phyloP scores from a whole-genome alignment of 805 yeast species.

The Cyberlindnera euphorbiiphila region DNA sequence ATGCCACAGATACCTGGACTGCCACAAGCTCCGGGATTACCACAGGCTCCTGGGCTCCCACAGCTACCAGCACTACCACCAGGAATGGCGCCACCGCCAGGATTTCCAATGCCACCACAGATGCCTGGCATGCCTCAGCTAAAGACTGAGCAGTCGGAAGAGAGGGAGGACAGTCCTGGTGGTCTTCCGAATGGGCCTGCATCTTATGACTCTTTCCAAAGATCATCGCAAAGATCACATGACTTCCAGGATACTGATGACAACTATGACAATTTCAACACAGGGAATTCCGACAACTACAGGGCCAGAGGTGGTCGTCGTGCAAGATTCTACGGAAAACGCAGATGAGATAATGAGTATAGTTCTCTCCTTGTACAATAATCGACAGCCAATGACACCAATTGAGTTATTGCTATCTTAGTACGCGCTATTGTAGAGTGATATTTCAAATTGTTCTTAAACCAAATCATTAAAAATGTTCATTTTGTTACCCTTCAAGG shows the following conservation, averaged over 20 bases:
- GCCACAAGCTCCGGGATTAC: conserved; percentile 30
- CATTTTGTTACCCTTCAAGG: too few relatives aligned
- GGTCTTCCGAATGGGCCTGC: conserved; percentile 10
- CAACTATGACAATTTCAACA: conserved; percentile 1
- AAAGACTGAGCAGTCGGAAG: not conserved
- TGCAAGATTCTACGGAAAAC: conserved; percentile 15
- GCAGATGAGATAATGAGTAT: conserved; percentile 9
- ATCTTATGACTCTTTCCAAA: conserved; percentile 11
- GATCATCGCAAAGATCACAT: conserved; percentile 17
- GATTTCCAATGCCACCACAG: conserved; percentile 7
- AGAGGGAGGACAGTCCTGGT: not conserved
- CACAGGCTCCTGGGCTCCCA: conserved; percentile 21
- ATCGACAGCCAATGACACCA: too few relatives aligned
- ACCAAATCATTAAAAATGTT: conserved; percentile 6
- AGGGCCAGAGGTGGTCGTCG: conserved; percentile 27
- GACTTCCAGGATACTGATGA: conserved; percentile 17
- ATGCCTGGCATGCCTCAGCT: not conserved
- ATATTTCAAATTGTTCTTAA: conserved; percentile 2
- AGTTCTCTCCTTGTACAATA: not conserved
- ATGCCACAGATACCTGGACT: conserved; percentile 25
- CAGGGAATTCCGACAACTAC: conserved; percentile 11
- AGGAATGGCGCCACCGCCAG: conserved; percentile 5
- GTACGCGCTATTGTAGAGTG: not conserved
- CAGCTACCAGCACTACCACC: conserved; percentile 7
- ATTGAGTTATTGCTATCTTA: too few relatives aligned